Evolutionary conservation across 192 early-diverging fungal species (phyloP).

Genomic region (Coemansia sp.): DNA sequence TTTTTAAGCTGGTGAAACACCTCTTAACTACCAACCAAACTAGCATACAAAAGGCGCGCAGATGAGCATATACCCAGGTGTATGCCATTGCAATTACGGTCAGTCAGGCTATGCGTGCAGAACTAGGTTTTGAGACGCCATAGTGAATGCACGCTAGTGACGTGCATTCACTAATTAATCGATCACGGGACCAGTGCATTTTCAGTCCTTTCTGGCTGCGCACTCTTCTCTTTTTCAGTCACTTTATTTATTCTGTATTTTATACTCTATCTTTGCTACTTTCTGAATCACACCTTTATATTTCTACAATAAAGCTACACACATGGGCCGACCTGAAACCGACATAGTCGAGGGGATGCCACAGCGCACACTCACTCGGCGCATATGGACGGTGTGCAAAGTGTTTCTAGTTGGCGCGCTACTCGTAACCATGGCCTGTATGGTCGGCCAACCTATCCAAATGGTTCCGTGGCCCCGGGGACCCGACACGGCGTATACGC

Average conservation of each 20-base stretch:
- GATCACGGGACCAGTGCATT: background rate
- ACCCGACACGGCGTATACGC: slow-evolving; percentile 3
- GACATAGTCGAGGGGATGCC: background rate
- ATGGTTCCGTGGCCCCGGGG: slow-evolving; percentile 36
- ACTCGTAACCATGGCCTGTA: slow-evolving; percentile 8
- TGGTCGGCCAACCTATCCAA: slow-evolving; percentile 29
- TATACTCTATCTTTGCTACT: background rate
- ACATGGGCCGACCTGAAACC: background rate
- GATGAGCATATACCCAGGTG: background rate
- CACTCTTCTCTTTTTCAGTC: background rate
- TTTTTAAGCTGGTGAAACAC: too few species aligned
- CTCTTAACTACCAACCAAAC: too few species aligned
- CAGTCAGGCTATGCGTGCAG: too few species aligned
- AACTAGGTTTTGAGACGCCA: background rate
- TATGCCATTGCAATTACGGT: background rate
- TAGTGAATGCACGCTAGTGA: background rate
- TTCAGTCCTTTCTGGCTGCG: slow-evolving; percentile 1
- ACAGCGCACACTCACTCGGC: background rate
- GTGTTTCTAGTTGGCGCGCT: slow-evolving; percentile 1
- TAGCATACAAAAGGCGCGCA: too few species aligned
- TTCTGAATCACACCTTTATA: background rate
- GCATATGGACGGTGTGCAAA: background rate
- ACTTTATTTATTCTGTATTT: background rate
- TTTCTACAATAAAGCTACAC: background rate
- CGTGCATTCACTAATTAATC: background rate